These are phyloP conservation scores for Suhomyces vadensis DNA, from an alignment of 805 yeast species.

Conservation along the genomic window DNA sequence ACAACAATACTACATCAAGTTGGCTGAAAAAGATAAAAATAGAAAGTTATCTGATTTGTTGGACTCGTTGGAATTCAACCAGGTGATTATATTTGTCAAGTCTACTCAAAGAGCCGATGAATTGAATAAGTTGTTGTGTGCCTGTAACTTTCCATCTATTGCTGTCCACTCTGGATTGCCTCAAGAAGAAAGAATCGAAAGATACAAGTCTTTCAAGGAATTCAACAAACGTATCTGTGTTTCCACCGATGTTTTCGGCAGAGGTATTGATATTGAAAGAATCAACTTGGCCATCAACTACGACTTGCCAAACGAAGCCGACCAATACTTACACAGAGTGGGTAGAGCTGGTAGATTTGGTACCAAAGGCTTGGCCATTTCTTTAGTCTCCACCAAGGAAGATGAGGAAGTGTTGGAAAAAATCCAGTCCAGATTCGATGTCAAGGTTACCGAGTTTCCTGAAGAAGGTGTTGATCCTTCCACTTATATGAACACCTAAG, in stretches of 20 bases:
- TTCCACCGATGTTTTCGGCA: constrained; percentile 96
- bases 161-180: constrained; percentile 94
- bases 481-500: constrained; percentile 82
- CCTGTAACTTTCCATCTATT: constrained; percentile 94
- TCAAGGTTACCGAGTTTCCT: constrained; percentile 91
- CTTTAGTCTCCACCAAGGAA: constrained; percentile 80
- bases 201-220: constrained; percentile 95
- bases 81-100: constrained; percentile 94
- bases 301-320: constrained; percentile 95
- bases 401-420: constrained; percentile 88
- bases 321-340: constrained; percentile 97
- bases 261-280: constrained; percentile 99
- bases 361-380: constrained; percentile 95
- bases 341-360: constrained; percentile 99
- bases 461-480: constrained; percentile 98
- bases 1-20: constrained; percentile 92
- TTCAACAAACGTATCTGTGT: constrained; percentile 98
- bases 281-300: constrained; percentile 97
- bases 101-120: constrained; percentile 91
- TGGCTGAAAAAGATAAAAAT: constrained; percentile 90
- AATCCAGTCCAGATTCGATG: constrained; percentile 97
- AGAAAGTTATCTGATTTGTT: constrained; percentile 86
- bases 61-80: constrained; percentile 95
- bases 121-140: constrained; percentile 82
- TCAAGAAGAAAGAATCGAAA: constrained; percentile 96